Conservation (phyloP, 2,329 filamentous ascomycete species). For the Pseudocercospora crystallina region DNA sequence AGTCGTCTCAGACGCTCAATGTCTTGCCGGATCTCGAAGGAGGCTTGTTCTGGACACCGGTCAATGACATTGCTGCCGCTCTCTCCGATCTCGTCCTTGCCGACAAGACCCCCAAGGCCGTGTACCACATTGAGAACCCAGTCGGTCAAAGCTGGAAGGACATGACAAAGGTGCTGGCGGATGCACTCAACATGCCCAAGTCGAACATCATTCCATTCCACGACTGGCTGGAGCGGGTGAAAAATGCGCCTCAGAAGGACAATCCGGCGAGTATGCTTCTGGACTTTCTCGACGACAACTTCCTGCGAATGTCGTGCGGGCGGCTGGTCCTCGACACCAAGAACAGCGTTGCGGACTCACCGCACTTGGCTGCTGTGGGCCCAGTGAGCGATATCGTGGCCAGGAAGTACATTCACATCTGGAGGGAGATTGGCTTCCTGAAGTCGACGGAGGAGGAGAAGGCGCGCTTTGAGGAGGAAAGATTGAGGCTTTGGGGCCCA, state of each 20-base stretch:
- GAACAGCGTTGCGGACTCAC: constrained; percentile 39
- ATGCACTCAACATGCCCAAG: constrained; percentile 35
- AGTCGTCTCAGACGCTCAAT: constrained; percentile 49
- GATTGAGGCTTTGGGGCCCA: not conserved
- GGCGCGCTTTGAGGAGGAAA: too few relatives aligned
- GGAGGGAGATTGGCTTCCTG: constrained; percentile 37
- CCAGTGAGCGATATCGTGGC: constrained; percentile 37
- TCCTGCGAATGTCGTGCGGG: constrained; percentile 48
- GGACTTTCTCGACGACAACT: constrained; percentile 39
- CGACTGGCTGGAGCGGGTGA: constrained; percentile 44
- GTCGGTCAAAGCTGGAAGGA: constrained; percentile 43
- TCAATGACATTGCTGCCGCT: constrained; percentile 42
- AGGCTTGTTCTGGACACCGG: constrained; percentile 48
- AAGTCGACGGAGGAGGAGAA: not conserved
- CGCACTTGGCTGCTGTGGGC: constrained; percentile 33
- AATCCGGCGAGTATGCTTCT: constrained; percentile 37
- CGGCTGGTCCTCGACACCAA: constrained; percentile 43
- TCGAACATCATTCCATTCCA: constrained; percentile 41
- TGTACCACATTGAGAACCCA: constrained; percentile 51
- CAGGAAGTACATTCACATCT: constrained; percentile 36
- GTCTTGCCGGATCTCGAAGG: constrained; percentile 46
- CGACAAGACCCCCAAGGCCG: constrained; percentile 26
- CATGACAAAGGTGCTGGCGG: constrained; percentile 38
- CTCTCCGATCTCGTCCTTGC: constrained; percentile 37
- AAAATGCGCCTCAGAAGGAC: constrained; percentile 19